phyloP scores from a whole-genome alignment of 2,329 filamentous ascomycete species.

The Colletotrichum gigasporum region DNA sequence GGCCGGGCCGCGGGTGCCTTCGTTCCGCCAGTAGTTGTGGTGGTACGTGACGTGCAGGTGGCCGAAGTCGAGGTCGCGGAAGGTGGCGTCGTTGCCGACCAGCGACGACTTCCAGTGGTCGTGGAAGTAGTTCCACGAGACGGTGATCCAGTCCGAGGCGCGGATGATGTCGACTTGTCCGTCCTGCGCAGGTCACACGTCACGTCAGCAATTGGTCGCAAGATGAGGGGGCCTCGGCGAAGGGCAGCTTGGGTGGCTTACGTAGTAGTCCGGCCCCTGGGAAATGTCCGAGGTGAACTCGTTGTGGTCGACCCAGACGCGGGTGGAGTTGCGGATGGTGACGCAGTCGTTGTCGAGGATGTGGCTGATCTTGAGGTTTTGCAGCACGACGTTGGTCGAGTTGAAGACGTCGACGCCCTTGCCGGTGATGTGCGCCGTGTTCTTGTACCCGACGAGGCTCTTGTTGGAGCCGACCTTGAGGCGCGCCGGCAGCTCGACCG shows the following conservation, averaged over 20 bases:
- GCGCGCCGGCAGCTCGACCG: conserved; percentile 50
- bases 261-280: conserved; percentile 49
- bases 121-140: conserved; percentile 60
- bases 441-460: conserved; percentile 49
- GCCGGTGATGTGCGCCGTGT: conserved; percentile 45
- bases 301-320: conserved; percentile 58
- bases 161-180: conserved; percentile 56
- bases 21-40: conserved; percentile 58
- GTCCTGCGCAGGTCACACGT: conserved; percentile 41
- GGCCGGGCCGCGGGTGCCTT: conserved; percentile 56
- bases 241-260: conserved; percentile 24
- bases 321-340: conserved; percentile 53
- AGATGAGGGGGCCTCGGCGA: accelerated
- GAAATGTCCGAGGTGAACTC: conserved; percentile 54
- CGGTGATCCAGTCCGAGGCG: conserved; percentile 54
- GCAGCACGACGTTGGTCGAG: conserved; percentile 50
- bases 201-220: not conserved
- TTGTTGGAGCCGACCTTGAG: conserved; percentile 56
- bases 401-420: conserved; percentile 46
- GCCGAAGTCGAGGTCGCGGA: conserved; percentile 52
- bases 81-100: conserved; percentile 49
- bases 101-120: conserved; percentile 56
- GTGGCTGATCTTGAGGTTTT: conserved; percentile 46
- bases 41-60: conserved; percentile 59
- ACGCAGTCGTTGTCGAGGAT: conserved; percentile 53